Evolutionary conservation across 768 basidiomycete genomes (phyloP), one percentile per base, ranked within the genome.

Genomic region (Boletus bicolor): DNA sequence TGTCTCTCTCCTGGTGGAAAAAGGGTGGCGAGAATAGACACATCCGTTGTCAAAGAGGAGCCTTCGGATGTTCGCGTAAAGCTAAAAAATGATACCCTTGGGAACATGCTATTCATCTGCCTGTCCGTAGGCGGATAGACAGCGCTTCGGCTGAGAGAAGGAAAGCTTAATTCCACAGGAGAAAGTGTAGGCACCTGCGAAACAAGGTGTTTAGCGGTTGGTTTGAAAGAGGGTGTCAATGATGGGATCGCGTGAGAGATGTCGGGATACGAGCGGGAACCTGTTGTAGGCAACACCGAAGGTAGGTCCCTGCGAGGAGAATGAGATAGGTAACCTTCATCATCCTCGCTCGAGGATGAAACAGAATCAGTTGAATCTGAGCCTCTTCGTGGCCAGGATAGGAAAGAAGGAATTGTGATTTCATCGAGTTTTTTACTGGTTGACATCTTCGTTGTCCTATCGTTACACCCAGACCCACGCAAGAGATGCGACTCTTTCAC

Each of bases 11-110:
- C 77, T n/a, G 79, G 79, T 19, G 85, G 85, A 68, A 92, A 93
- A 8, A 91, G 71, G 36, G 82, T 75, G 14, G 88, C 82, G 10
- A 93, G 81, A 24, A 86, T 71, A 38, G 78, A 75, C 10, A 85
- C 82, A 50, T 88, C 87, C 4, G 89, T 83, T 2, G 88, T 89
- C 49, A 93, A 74, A 11, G 87, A 89, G 24, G 88, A 86, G 2
- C 87, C 87, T 68, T 91, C 90, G 21, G 77, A 71, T 7, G 89
- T 90, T 57, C 87, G 78, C 17, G 89, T 91, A 65, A 91, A 87
- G 59, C 83, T 87, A 71, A 91, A 85, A 73, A 93, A 91, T 3
- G 88, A 83, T n/a, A 85, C 77, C n/a, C 49, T 57, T 12, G 59
- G 48, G 44, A 54, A 58, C 42, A 19, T 37, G 19, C 14, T 36